Evolutionary conservation across 2,329 filamentous ascomycete species (phyloP).

Genomic region (Penicillium sp.): DNA sequence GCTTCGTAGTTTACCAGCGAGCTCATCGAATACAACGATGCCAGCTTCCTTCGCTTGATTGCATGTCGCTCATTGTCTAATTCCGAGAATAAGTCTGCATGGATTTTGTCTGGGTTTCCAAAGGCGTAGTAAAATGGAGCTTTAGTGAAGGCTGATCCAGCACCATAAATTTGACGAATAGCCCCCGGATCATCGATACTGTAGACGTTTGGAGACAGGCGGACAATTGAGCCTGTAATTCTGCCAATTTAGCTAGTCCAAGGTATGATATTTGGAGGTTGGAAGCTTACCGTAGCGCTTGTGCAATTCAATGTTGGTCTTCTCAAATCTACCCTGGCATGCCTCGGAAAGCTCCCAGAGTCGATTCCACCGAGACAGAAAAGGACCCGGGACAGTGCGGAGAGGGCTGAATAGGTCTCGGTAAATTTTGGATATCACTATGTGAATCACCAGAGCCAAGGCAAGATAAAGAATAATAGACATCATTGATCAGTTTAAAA

Average conservation of each 20-base stretch:
- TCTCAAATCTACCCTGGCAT: background rate
- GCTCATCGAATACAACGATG: slow-evolving; percentile 16
- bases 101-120: background rate
- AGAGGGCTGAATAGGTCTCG: background rate
- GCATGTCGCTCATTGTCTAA: background rate
- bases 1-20: slow-evolving; percentile 11
- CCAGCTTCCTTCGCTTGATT: slow-evolving; percentile 6
- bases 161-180: slow-evolving; percentile 14
- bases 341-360: background rate
- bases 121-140: slow-evolving; percentile 17
- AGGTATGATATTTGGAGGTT: too few species aligned
- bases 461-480: background rate
- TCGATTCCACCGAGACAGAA: background rate
- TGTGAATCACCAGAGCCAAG: background rate
- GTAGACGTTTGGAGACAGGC: background rate
- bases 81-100: background rate
- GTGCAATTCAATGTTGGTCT: background rate
- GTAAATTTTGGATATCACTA: background rate
- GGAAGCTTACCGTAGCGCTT: background rate
- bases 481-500: background rate
- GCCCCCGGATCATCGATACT: background rate
- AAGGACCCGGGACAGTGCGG: background rate
- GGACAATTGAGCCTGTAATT: background rate
- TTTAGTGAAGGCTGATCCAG: slow-evolving; percentile 16
- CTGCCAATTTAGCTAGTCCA: background rate